Evolutionary conservation across 768 basidiomycete genomes (phyloP).

Genomic region (Crassisporium funariophilum): DNA sequence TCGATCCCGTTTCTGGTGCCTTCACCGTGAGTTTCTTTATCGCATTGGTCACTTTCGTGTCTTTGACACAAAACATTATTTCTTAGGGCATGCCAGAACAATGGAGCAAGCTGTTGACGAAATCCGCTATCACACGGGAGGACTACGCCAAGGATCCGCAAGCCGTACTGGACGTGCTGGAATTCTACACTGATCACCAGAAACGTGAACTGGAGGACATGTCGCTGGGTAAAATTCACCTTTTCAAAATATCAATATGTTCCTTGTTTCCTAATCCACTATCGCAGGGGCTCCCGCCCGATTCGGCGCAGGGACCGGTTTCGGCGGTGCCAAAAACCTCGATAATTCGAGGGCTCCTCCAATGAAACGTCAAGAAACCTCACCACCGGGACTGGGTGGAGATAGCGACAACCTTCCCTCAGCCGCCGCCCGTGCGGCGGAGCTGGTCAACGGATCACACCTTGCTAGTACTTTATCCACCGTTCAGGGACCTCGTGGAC

Average conservation of each 20-base stretch:
- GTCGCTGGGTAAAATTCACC: constrained; percentile 31
- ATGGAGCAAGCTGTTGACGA: constrained; percentile 96
- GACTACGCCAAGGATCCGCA: constrained; percentile 97
- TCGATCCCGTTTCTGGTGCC: constrained; percentile 89
- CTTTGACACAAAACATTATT: constrained; percentile 1
- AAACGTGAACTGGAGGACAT: constrained; percentile 84
- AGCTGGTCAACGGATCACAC: constrained; percentile 59
- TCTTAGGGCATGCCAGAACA: constrained; percentile 91
- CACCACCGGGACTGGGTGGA: constrained; percentile 42
- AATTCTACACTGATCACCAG: constrained; percentile 98
- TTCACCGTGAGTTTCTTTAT: constrained; percentile 75
- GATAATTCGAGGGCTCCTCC: constrained; percentile 28
- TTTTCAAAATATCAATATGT: constrained; percentile 14
- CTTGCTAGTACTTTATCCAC: constrained; percentile 38
- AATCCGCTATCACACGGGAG: constrained; percentile 96
- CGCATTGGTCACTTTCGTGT: not conserved
- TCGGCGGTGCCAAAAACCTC: constrained; percentile 67
- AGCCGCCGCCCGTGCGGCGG: constrained; percentile 62
- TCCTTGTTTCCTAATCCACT: constrained; percentile 9
- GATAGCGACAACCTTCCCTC: constrained; percentile 44
- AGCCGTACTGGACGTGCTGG: constrained; percentile 94
- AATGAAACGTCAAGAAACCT: constrained; percentile 44
- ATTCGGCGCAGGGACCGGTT: constrained; percentile 90
- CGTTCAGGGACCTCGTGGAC: constrained; percentile 30
- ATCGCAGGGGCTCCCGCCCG: constrained; percentile 63